Base-by-base conservation (phyloP, 2,329 filamentous ascomycete genomes). In the Ceratocystis destructans region DNA sequence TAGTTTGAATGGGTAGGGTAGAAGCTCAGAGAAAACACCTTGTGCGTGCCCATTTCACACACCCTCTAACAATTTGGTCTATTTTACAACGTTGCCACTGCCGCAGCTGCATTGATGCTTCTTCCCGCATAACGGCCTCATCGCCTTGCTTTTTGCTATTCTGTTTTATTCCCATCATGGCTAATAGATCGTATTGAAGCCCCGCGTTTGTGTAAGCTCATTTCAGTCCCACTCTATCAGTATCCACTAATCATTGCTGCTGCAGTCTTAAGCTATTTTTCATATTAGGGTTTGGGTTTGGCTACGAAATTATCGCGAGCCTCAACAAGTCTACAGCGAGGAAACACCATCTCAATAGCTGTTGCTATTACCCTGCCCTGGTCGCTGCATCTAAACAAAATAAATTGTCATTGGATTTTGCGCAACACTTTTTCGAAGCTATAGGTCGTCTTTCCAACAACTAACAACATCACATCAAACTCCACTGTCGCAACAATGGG, bases 401-500 rank as follows among this genome's bases (percentile, higher is more conserved):
- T 37, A 37, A 7, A 10, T 37, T 8, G 10, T 37, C 1, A 37
- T 10, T 37, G 8, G 33, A 37, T 10, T 10, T 37, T 37, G 2
- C 33, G 10, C 33, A 10, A 10, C 33, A 37, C 33, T 37, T 37
- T 3, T 37, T 7, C 33, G 33, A 37, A 8, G 7, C 41, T 15
- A 63, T 50, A 46, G 17, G 20, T 17, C 5, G 25, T 28, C n/a
- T 8, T 37, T 33, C 59, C 8, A n/a, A 17, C 4, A n/a, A 44
- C 12, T 22, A 15, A 8, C 25, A 20, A 17, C 22, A 31, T 15
- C 22, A 7, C 31, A 57, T 15, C 31, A 2, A n/a, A 37, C 57
- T 50, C 20, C 12, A 2, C 31, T 28, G 15, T 48, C 37, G 50
- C 69, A 71, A 76, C 66, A 69, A 87, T 87, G 84, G 83, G 83